Conservation (phyloP, 2,329 filamentous ascomycete species). For the Fusarium luffae region DNA sequence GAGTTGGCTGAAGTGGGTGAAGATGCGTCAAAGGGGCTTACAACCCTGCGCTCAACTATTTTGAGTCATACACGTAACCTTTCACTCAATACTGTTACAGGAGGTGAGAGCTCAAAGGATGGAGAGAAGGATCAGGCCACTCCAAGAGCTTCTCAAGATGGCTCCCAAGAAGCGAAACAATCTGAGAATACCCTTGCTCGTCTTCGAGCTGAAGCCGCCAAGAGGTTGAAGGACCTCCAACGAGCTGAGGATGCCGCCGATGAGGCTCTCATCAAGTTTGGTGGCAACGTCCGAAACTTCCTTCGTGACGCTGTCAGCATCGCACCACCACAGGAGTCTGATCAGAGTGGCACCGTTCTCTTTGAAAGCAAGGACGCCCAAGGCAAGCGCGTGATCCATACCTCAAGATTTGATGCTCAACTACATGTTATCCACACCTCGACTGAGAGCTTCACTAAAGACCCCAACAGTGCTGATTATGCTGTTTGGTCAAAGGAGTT, state of each 20-base stretch:
- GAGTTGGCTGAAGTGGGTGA: constrained; percentile 83
- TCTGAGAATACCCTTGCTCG: constrained; percentile 77
- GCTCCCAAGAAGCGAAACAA: constrained; percentile 57
- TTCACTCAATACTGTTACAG: constrained; percentile 65
- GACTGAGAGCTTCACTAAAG: constrained; percentile 82
- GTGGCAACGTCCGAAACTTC: constrained; percentile 88
- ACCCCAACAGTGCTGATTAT: constrained; percentile 81
- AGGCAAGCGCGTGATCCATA: constrained; percentile 93
- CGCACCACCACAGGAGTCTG: constrained; percentile 73
- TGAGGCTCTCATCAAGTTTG: constrained; percentile 92
- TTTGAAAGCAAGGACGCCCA: constrained; percentile 94
- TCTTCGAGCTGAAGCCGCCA: constrained; percentile 80
- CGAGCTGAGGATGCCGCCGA: constrained; percentile 95
- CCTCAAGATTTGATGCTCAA: constrained; percentile 93
- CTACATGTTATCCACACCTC: constrained; percentile 94
- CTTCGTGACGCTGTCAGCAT: constrained; percentile 91
- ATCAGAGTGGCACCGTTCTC: constrained; percentile 71
- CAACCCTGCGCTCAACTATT: constrained; percentile 73
- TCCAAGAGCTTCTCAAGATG: constrained; percentile 56
- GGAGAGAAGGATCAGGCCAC: constrained; percentile 57
- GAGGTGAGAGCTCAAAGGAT: constrained; percentile 48
- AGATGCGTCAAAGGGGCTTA: constrained; percentile 85
- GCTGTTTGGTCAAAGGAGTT: constrained; percentile 78
- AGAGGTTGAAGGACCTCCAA: constrained; percentile 88
- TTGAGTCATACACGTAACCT: constrained; percentile 79